Percentiles rank a stretch among this genome's conserved stretches.
Conservation (phyloP, 371 early-diverging fungal genomes). For the Mucor piriformis region DNA sequence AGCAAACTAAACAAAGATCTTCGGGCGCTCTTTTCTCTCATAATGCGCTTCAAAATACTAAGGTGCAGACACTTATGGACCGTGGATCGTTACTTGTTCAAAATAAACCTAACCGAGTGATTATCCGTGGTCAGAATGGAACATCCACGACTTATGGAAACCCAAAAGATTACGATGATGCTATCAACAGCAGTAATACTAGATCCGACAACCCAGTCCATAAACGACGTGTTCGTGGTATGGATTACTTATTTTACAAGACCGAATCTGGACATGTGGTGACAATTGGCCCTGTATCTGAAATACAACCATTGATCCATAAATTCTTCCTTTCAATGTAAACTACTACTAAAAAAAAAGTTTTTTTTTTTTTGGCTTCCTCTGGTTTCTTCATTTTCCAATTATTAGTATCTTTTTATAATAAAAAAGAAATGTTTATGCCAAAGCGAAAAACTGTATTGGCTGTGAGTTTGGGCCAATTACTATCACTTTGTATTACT, state of each 20-base stretch:
- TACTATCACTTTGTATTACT: slow-evolving; percentile 48
- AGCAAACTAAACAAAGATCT: not conserved
- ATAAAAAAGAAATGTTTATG: not conserved
- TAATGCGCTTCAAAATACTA: not conserved
- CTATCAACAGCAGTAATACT: slow-evolving; percentile 1
- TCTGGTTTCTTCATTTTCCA: not conserved
- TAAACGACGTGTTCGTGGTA: slow-evolving; percentile 2
- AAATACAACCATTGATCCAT: slow-evolving; percentile 20
- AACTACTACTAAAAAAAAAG: not conserved
- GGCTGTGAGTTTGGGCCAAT: slow-evolving; percentile 37
- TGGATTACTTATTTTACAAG: slow-evolving; percentile 17
- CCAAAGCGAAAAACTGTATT: slow-evolving; percentile 1
- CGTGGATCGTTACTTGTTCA: slow-evolving; percentile 3
- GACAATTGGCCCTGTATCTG: slow-evolving; percentile 16
- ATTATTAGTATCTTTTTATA: no score
- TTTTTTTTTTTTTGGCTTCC: not conserved
- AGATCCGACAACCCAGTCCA: slow-evolving; percentile 4
- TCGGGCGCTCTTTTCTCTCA: not conserved
- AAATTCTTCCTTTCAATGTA: slow-evolving; percentile 10
- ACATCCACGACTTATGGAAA: slow-evolving; percentile 6
- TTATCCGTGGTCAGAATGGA: slow-evolving; percentile 6
- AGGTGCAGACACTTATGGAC: not conserved
- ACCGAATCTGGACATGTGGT: not conserved
- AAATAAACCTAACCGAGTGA: slow-evolving; percentile 18
- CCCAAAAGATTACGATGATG: slow-evolving; percentile 28